These are phyloP conservation scores for Metschnikowia drakensbergensis DNA, from an alignment of 805 yeast species.

Conservation along the genomic window DNA sequence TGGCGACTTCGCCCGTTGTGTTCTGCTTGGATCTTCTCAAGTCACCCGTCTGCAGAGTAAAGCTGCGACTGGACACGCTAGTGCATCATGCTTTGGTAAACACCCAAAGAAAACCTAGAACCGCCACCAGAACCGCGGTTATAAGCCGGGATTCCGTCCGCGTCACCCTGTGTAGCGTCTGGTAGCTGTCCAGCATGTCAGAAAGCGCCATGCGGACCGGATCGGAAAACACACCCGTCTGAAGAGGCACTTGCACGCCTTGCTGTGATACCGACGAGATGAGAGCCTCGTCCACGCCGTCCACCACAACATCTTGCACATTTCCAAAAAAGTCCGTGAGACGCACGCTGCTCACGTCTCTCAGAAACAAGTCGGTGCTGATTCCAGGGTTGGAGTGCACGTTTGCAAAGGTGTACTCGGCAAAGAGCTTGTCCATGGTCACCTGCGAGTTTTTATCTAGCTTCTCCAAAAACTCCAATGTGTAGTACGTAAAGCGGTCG, in stretches of 20 bases:
- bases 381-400: constrained; percentile 95
- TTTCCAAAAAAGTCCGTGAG: constrained; percentile 95
- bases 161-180: constrained; percentile 16
- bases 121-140: constrained; percentile 14
- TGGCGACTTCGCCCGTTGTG: too few relatives aligned
- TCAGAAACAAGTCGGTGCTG: constrained; percentile 68
- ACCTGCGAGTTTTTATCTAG: constrained; percentile 69
- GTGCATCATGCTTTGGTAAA: constrained; percentile 10
- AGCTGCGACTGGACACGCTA: not conserved
- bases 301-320: constrained; percentile 71
- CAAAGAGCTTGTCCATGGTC: constrained; percentile 81
- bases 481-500: constrained; percentile 91
- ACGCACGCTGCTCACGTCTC: constrained; percentile 63
- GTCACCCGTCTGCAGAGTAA: too few relatives aligned
- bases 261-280: constrained; percentile 21
- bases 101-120: constrained; percentile 18
- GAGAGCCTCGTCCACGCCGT: constrained; percentile 49
- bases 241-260: not conserved
- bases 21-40: too few relatives aligned
- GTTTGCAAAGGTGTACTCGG: constrained; percentile 75
- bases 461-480: constrained; percentile 80
- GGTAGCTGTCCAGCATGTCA: constrained; percentile 7
- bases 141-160: constrained; percentile 13
- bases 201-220: constrained; percentile 8
- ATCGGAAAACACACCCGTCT: not conserved